Percentiles rank a stretch among this genome's conserved stretches.
These are phyloP conservation scores for Calocera viscosa DNA, from an alignment of 768 basidiomycete genomes.

Conservation along the genomic window DNA sequence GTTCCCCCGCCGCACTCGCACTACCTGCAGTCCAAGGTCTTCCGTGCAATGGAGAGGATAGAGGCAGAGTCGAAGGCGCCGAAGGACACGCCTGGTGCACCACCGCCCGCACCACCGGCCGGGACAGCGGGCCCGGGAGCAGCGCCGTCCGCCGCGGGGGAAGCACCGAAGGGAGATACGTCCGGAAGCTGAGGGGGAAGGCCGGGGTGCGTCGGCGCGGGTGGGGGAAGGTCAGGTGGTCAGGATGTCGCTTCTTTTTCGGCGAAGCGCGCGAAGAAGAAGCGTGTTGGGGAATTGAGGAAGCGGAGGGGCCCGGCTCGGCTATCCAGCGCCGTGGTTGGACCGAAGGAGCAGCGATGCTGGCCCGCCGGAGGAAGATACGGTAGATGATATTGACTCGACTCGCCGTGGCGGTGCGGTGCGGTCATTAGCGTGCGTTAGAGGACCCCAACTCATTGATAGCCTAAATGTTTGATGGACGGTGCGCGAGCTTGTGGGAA, in stretches of 20 bases:
- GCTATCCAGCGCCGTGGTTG: no score
- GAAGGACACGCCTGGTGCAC: slow-evolving; percentile 12
- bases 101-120: neutral
- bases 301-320: no score
- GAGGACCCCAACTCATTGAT: no score
- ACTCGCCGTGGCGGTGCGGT: no score
- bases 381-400: no score
- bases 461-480: no score
- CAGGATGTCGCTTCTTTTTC: neutral
- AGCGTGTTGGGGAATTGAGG: no score
- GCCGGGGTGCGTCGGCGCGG: neutral
- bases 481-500: no score
- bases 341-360: no score
- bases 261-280: neutral
- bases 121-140: neutral
- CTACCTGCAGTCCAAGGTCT: slow-evolving; percentile 95
- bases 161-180: neutral
- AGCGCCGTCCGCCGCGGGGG: neutral
- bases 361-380: no score
- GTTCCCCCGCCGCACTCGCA: slow-evolving; percentile 51
- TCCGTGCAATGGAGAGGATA: slow-evolving; percentile 85
- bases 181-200: neutral
- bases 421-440: no score
- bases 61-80: slow-evolving; percentile 57
- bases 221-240: neutral